Evolutionary conservation across 768 basidiomycete genomes (phyloP).

Genomic region (Phallus indusiatus): DNA sequence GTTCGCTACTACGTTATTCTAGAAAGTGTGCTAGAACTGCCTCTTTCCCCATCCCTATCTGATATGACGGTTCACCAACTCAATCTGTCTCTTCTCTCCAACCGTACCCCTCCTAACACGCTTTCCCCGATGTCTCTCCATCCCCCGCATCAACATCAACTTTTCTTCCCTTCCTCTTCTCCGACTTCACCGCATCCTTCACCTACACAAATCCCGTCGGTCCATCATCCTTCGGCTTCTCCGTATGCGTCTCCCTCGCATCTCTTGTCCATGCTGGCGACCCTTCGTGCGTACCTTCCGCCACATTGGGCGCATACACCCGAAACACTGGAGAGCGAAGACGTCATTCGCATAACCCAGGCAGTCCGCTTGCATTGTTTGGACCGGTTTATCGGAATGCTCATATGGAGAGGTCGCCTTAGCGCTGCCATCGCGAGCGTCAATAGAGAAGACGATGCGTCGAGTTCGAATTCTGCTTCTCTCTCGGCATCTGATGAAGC

Average conservation of each 20-base stretch:
- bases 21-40: conserved; percentile 79
- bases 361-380: conserved; percentile 79
- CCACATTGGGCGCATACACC: conserved; percentile 71
- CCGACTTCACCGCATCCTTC: background rate
- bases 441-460: conserved; percentile 21
- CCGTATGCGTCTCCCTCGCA: conserved; percentile 27
- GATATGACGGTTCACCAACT: background rate
- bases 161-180: background rate
- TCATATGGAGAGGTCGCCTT: conserved; percentile 84
- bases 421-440: conserved; percentile 68
- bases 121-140: conserved; percentile 34
- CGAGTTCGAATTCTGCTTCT: background rate
- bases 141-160: background rate
- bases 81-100: conserved; percentile 49
- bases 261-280: conserved; percentile 74
- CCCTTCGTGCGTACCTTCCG: conserved; percentile 63
- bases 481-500: background rate
- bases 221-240: conserved; percentile 20
- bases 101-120: conserved; percentile 62
- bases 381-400: conserved; percentile 78
- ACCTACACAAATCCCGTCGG: conserved; percentile 58
- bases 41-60: conserved; percentile 21
- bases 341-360: conserved; percentile 85
- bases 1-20: conserved; percentile 79
- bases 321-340: conserved; percentile 74